phyloP scores from a whole-genome alignment of 2,329 filamentous ascomycete genomes.

The Fusarium denticulatum region DNA sequence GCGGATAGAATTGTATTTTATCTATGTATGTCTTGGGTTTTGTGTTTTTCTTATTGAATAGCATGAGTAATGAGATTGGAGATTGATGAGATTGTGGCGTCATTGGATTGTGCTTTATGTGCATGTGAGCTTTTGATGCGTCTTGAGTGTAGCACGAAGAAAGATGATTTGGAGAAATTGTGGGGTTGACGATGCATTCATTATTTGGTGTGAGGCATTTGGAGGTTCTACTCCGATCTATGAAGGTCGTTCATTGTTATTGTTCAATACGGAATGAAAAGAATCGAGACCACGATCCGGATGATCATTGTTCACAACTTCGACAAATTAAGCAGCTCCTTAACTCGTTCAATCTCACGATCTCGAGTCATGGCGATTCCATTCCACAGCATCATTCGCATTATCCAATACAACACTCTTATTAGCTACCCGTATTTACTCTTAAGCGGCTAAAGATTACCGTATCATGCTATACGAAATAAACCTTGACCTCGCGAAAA shows the following conservation, averaged over 20 bases:
- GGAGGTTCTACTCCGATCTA: not conserved
- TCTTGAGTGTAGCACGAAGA: constrained; percentile 8
- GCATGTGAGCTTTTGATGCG: constrained; percentile 3
- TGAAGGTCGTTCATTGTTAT: not conserved
- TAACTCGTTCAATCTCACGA: too few relatives aligned
- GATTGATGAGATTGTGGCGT: constrained; percentile 25
- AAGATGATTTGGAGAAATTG: constrained; percentile 32
- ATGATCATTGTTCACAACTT: fast-evolving
- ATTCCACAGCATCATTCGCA: not conserved
- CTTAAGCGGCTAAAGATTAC: not conserved
- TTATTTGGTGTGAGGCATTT: constrained; percentile 26
- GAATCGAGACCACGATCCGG: not conserved
- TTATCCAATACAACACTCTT: not conserved
- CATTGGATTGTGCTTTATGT: constrained; percentile 14
- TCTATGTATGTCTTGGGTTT: not conserved
- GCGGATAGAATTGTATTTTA: not conserved
- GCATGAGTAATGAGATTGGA: constrained; percentile 21
- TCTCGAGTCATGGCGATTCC: not conserved
- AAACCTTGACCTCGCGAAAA: constrained; percentile 11
- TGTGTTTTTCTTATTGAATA: constrained; percentile 1
- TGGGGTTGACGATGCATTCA: constrained; percentile 8
- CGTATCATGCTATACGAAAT: constrained; percentile 4
- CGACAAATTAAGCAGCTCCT: not conserved
- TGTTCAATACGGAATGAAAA: too few relatives aligned
- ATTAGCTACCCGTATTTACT: not conserved